Evolutionary conservation across 1,284 basidiomycete genomes (phyloP).

Genomic region (Ganoderma meredithae): DNA sequence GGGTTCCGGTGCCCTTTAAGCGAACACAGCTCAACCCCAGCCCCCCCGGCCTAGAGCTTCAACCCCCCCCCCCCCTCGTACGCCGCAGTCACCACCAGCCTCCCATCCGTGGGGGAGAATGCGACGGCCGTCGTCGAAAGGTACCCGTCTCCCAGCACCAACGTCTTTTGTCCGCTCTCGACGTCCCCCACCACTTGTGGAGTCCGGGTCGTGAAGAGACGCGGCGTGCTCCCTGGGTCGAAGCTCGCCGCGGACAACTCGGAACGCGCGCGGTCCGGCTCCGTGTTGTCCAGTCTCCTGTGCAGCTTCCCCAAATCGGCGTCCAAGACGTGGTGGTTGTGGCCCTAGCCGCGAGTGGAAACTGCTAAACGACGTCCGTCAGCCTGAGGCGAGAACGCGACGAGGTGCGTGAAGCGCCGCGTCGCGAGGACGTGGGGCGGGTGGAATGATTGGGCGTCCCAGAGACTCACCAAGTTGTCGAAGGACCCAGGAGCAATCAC

Average conservation of each 20-base stretch:
- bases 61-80: not conserved
- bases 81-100: not conserved
- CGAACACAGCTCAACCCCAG: not conserved
- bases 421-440: not conserved
- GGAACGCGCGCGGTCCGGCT: not conserved
- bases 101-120: not conserved
- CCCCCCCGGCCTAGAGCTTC: not conserved
- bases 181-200: not conserved
- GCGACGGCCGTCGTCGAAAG: not conserved
- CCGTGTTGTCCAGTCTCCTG: not conserved
- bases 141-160: not conserved
- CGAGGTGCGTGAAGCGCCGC: no score
- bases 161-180: not conserved
- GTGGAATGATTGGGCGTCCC: not conserved
- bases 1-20: not conserved
- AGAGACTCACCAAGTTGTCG: not conserved
- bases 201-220: not conserved
- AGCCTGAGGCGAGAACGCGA: not conserved
- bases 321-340: not conserved
- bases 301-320: not conserved
- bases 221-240: not conserved
- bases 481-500: not conserved
- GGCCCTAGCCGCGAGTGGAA: not conserved
- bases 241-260: not conserved
- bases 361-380: not conserved